Conservation (phyloP, 176 grass and related monocot species). For the Avena eriantha region DNA sequence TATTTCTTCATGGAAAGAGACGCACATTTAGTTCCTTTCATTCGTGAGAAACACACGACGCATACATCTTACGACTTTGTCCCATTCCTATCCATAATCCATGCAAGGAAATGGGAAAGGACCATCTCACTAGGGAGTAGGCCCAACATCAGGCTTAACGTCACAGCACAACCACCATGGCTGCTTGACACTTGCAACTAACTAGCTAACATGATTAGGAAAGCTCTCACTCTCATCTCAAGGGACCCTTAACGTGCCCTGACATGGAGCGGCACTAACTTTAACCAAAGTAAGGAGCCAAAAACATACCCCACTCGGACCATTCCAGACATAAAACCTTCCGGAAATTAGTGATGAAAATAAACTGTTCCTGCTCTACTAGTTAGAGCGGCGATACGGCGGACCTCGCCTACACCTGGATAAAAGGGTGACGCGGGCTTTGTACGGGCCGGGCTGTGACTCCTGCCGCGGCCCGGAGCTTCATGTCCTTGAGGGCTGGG, state of each 20-base stretch:
- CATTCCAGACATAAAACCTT: conserved; percentile 48
- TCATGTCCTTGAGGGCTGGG: conserved; percentile 70
- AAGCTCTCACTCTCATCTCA: conserved; percentile 42
- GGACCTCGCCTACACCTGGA: conserved; percentile 32
- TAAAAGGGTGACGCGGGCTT: conserved; percentile 43
- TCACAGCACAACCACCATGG: conserved; percentile 55
- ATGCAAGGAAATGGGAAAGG: conserved; percentile 30
- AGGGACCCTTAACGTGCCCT: conserved; percentile 47
- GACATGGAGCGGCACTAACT: conserved; percentile 48
- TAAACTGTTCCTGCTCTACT: neutral
- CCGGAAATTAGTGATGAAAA: conserved; percentile 31
- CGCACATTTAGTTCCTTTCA: conserved; percentile 29
- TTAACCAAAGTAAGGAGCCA: conserved; percentile 28
- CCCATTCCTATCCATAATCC: conserved; percentile 46
- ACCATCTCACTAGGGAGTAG: conserved; percentile 37
- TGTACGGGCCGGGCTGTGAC: conserved; percentile 3
- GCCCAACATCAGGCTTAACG: conserved; percentile 39
- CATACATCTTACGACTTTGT: conserved; percentile 28
- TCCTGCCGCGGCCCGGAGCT: conserved; percentile 34
- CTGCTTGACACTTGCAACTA: conserved; percentile 41
- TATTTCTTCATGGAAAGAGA: conserved; percentile 30
- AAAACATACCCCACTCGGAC: conserved; percentile 28
- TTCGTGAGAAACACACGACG: conserved; percentile 37
- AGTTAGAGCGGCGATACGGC: neutral
- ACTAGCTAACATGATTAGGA: conserved; percentile 45